These are phyloP conservation scores for Podila clonocystis DNA, from an alignment of 192 early-diverging fungal genomes.

Conservation along the genomic window DNA sequence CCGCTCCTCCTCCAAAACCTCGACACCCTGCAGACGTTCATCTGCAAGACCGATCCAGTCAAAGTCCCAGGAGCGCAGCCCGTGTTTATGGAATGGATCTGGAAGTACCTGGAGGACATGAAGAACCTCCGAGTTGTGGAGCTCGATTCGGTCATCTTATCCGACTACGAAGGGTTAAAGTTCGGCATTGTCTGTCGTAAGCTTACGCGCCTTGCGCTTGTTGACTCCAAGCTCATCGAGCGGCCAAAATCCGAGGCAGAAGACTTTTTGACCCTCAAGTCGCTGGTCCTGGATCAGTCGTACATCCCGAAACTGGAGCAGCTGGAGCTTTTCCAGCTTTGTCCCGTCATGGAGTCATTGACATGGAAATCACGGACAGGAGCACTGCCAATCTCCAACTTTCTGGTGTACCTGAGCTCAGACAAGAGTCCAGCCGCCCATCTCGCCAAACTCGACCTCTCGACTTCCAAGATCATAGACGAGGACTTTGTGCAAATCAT, in stretches of 20 bases:
- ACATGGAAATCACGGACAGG: slow-evolving; percentile 18
- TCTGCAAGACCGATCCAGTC: slow-evolving; percentile 14
- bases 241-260: slow-evolving; percentile 16
- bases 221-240: slow-evolving; percentile 20
- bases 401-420: slow-evolving; percentile 12
- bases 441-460: slow-evolving; percentile 9
- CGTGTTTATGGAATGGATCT: slow-evolving; percentile 12
- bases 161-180: slow-evolving; percentile 10
- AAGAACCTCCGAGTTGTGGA: neutral
- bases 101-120: slow-evolving; percentile 5
- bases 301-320: slow-evolving; percentile 12
- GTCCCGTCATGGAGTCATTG: slow-evolving; percentile 9
- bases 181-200: slow-evolving; percentile 13
- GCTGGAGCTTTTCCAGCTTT: slow-evolving; percentile 14
- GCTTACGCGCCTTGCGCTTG: slow-evolving; percentile 2
- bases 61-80: neutral
- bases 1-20: slow-evolving; percentile 19
- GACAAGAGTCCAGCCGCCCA: neutral
- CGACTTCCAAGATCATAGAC: slow-evolving; percentile 2
- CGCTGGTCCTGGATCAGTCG: slow-evolving; percentile 20
- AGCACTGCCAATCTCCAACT: slow-evolving; percentile 5
- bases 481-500: slow-evolving; percentile 13
- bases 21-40: slow-evolving; percentile 5
- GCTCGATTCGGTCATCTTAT: slow-evolving; percentile 18
- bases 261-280: neutral